Evolutionary conservation across 1,284 basidiomycete genomes (phyloP).

Genomic region (Puccinia brachypodii): DNA sequence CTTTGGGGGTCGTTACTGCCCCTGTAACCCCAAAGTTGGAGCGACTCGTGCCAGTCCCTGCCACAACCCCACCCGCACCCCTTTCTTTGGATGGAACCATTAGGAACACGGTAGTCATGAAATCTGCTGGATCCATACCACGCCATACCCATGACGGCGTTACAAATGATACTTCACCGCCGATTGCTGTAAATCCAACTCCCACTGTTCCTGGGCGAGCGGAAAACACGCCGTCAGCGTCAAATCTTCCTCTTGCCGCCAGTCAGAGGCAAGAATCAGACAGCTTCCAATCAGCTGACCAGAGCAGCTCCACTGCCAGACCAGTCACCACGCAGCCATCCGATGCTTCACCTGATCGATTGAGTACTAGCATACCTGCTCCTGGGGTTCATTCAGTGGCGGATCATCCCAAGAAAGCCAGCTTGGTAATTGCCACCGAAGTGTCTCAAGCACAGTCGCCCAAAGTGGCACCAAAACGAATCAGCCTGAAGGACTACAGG

Average conservation of each 20-base stretch:
- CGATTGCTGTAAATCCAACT: neutral
- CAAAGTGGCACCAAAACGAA: constrained; percentile 44
- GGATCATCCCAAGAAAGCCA: neutral
- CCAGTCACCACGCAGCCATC: neutral
- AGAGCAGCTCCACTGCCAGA: neutral
- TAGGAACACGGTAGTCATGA: no score
- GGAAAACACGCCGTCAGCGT: neutral
- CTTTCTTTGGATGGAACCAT: neutral
- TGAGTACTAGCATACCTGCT: neutral
- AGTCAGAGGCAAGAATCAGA: neutral
- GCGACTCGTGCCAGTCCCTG: neutral
- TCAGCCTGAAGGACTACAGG: constrained; percentile 47
- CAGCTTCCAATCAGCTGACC: neutral
- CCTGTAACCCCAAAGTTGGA: neutral
- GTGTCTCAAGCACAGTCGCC: neutral
- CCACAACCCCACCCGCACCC: neutral
- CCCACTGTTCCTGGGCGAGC: neutral
- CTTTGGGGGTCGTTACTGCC: neutral
- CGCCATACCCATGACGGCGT: neutral
- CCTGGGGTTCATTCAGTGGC: neutral
- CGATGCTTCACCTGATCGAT: neutral
- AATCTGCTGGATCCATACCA: neutral
- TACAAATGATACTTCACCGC: neutral
- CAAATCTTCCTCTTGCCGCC: neutral
- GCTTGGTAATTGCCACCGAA: neutral